These are phyloP conservation scores for Silene noctiflora DNA, from an alignment of 179 eudicot species.

Conservation along the genomic window DNA sequence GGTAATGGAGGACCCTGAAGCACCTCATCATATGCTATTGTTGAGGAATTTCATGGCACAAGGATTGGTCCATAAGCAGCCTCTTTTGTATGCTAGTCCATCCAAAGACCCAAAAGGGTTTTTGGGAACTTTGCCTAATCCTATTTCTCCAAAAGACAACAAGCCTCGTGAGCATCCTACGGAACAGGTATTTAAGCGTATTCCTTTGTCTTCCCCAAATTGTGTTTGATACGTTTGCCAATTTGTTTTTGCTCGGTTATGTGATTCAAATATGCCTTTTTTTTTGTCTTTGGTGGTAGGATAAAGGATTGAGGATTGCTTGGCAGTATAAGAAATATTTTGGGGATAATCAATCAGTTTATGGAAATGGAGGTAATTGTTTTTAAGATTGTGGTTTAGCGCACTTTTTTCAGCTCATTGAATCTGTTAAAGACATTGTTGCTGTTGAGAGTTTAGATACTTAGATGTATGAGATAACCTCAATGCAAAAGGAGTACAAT, in stretches of 20 bases:
- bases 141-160: constrained; percentile 63
- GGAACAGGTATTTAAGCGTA: constrained; percentile 51
- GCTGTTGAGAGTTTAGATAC: background rate
- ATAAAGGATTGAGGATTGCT: constrained; percentile 79
- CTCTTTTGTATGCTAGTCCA: constrained; percentile 90
- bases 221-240: background rate
- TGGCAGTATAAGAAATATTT: constrained; percentile 95
- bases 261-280: background rate
- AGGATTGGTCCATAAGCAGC: constrained; percentile 84
- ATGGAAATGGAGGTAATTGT: constrained; percentile 48
- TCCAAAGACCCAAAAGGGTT: constrained; percentile 77
- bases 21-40: constrained; percentile 94
- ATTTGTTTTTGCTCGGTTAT: background rate
- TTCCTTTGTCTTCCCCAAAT: background rate
- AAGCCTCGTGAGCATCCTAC: constrained; percentile 49
- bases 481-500: background rate
- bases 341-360: constrained; percentile 50
- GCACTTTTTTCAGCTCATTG: background rate
- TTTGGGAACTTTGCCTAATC: constrained; percentile 89
- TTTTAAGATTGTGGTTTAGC: background rate
- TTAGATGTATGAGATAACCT: background rate
- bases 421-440: background rate
- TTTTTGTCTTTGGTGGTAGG: constrained; percentile 40
- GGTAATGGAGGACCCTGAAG: constrained; percentile 96
- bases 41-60: constrained; percentile 95